phyloP scores from a whole-genome alignment of 768 basidiomycete genomes.

The Leccinum incarnatum region DNA sequence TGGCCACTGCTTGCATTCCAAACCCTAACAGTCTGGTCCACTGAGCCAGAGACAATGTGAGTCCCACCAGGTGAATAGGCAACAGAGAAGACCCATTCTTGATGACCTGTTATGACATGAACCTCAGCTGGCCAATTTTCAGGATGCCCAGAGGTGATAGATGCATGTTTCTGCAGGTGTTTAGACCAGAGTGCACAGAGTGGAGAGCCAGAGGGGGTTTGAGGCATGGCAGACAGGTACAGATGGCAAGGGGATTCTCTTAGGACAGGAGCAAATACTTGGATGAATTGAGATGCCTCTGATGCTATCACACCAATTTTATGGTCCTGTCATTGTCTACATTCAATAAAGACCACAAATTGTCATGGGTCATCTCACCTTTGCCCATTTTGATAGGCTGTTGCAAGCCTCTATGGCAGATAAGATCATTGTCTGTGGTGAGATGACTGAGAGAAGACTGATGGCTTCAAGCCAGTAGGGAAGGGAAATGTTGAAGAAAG shows the following conservation, averaged over 20 bases:
- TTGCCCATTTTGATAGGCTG: neutral
- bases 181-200: too few species aligned
- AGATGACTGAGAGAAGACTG: constrained; percentile 13
- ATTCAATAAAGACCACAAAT: neutral
- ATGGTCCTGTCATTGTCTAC: neutral
- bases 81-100: neutral
- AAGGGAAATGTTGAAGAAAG: constrained; percentile 24
- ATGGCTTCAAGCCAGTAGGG: constrained; percentile 41
- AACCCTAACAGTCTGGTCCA: neutral
- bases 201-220: too few species aligned
- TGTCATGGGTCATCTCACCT: neutral
- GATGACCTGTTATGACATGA: neutral
- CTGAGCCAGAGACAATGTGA: neutral
- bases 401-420: neutral
- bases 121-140: neutral
- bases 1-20: neutral
- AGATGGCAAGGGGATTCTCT: too few species aligned
- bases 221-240: too few species aligned
- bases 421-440: neutral
- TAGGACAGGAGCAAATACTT: too few species aligned
- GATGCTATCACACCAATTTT: neutral
- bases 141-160: too few species aligned
- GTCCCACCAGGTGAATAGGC: neutral
- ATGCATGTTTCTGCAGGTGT: too few species aligned
- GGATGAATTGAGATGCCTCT: too few species aligned